Base-by-base conservation (phyloP, 306 rosid species). In the Ormosia emarginata region DNA sequence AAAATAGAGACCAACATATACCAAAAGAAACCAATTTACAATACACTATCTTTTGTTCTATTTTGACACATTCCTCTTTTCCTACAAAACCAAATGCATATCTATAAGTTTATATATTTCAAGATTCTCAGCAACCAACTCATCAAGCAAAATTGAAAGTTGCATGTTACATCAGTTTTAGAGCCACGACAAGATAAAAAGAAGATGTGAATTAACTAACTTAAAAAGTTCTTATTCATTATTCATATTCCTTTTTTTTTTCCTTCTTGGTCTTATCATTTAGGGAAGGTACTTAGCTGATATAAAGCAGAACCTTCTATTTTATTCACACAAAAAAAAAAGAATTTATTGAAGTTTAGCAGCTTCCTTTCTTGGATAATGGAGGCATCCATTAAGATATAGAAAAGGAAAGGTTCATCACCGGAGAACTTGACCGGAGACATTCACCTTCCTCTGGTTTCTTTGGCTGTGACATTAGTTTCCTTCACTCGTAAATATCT, bases 81-180 rank as follows among this genome's bases (percentile, higher is more conserved):
- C 82, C 12, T 59, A 74, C 57, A 79, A 83, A 67, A 58, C 56
- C 50, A 84, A 58, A 70, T 66, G 68, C 78, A 79, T 58, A 12
- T 37, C 43, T 11, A 15, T 24, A 4, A 44, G 6, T 12, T 34
- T 1, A 47, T 46, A 59, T 71, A 50, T 56, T 64, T 37, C 40
- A 72, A 64, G 75, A 78, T 70, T 76, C 46, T 77, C 82, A 47
- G 24, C 73, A 62, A 77, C 74, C 74, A 70, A 70, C 73, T 52
- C 47, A 59, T 69, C 30, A 70, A 46, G 74, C 59, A 69, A 10
- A 77, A 49, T 13, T 52, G 64, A n/a, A 65, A 71, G 63, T 50
- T 70, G 81, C 41, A 57, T 34, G 18, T 72, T 43, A 43, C 62
- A 55, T 56, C 32, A 69, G 17, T 58, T 50, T 62, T 12, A 34